Evolutionary conservation across 306 rosid species (phyloP).

Genomic region (Lathyrus tuberosus): DNA sequence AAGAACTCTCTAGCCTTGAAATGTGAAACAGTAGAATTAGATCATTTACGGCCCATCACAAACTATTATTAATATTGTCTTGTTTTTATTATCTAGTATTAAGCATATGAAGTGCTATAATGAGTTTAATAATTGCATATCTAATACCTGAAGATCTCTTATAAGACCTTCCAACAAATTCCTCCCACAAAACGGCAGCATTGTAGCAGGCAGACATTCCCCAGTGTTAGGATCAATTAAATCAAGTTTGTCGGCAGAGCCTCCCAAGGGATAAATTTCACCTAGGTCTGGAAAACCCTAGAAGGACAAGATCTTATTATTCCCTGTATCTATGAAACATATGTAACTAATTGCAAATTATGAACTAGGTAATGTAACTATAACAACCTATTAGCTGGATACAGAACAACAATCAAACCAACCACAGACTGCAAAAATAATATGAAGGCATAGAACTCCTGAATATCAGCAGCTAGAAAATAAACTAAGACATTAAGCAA

Average conservation of each 20-base stretch:
- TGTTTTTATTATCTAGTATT: slow-evolving; percentile 31
- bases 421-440: slow-evolving; percentile 27
- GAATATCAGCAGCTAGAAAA: slow-evolving; percentile 25
- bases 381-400: slow-evolving; percentile 68
- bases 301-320: slow-evolving; percentile 54
- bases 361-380: slow-evolving; percentile 25
- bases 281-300: slow-evolving; percentile 98
- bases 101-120: slow-evolving; percentile 22
- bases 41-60: slow-evolving; percentile 10
- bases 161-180: slow-evolving; percentile 95
- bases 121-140: slow-evolving; percentile 38
- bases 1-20: slow-evolving; percentile 94
- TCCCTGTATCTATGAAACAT: slow-evolving; percentile 38
- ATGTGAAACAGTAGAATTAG: slow-evolving; percentile 39
- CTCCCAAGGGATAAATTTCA: slow-evolving; percentile 98
- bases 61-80: slow-evolving; percentile 32
- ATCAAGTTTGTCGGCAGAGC: slow-evolving; percentile 94
- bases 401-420: slow-evolving; percentile 36
- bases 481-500: slow-evolving; percentile 17
- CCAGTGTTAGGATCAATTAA: slow-evolving; percentile 83
- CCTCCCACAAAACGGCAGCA: slow-evolving; percentile 94
- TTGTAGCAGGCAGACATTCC: slow-evolving; percentile 97
- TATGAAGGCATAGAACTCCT: slow-evolving; percentile 16
- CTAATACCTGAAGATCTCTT: slow-evolving; percentile 96
- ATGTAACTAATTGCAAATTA: slow-evolving; percentile 9